A percentile compares a stretch with the other conserved stretches of the same genome.
phyloP scores from a whole-genome alignment of 441 rosid genomes.

The Omphalea diandra region DNA sequence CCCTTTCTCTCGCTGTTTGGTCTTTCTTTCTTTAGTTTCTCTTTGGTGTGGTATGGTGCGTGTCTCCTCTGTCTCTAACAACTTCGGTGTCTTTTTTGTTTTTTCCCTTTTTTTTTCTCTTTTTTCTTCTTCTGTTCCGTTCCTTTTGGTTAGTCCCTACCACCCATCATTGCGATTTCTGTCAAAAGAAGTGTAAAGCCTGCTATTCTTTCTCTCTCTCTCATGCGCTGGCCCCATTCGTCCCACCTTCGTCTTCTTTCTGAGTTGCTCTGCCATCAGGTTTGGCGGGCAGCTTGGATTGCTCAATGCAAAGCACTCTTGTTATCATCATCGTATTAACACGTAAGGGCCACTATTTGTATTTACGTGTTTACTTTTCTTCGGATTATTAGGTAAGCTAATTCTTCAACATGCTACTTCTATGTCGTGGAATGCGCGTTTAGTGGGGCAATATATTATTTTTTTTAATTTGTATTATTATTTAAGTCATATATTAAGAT shows the following conservation, averaged over 20 bases:
- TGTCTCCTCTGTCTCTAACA: background rate
- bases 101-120: background rate
- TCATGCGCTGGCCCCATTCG: constrained; percentile 30
- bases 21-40: too few species aligned
- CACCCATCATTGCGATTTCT: constrained; percentile 15
- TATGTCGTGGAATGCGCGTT: too few species aligned
- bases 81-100: background rate
- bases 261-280: background rate
- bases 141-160: background rate
- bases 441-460: too few species aligned
- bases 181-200: constrained; percentile 21
- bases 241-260: background rate
- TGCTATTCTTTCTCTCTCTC: background rate
- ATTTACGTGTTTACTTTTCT: too few species aligned
- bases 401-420: too few species aligned
- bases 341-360: background rate
- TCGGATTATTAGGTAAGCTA: too few species aligned
- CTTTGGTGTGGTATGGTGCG: too few species aligned
- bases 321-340: background rate
- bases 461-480: too few species aligned
- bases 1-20: background rate
- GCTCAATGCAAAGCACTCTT: background rate
- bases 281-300: background rate
- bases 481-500: too few species aligned
- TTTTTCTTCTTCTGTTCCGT: background rate